Conservation (phyloP, 306 rosid genomes). For the Citrullus colocynthis region DNA sequence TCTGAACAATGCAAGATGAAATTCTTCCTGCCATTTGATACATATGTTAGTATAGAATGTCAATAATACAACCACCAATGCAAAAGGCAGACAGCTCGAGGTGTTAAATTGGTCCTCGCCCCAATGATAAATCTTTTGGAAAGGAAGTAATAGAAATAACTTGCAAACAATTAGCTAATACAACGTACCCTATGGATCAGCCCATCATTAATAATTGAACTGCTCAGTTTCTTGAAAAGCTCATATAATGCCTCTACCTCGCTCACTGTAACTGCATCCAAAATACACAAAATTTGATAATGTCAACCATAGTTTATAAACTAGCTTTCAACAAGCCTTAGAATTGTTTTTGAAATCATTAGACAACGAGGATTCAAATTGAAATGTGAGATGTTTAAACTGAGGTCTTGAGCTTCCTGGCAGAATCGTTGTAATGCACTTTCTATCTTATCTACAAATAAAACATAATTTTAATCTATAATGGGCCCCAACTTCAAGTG, state of each 20-base stretch:
- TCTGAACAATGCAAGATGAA: constrained; percentile 77
- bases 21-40: constrained; percentile 58
- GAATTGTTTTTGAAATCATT: background rate
- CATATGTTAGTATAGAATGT: background rate
- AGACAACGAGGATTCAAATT: background rate
- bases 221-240: constrained; percentile 76
- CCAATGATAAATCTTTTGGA: background rate
- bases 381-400: background rate
- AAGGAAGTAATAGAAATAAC: background rate
- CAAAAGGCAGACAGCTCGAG: background rate
- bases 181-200: constrained; percentile 67
- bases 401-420: background rate
- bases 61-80: background rate
- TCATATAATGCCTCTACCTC: constrained; percentile 74
- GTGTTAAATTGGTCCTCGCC: background rate
- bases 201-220: constrained; percentile 63
- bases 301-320: background rate
- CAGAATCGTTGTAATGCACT: background rate
- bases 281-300: background rate
- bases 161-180: background rate
- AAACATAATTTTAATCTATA: background rate
- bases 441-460: background rate
- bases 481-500: too few species aligned
- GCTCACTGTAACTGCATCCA: constrained; percentile 47
- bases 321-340: background rate